These are phyloP conservation scores for Inonotus obliquus DNA, from an alignment of 1,284 basidiomycete genomes.

Conservation along the genomic window DNA sequence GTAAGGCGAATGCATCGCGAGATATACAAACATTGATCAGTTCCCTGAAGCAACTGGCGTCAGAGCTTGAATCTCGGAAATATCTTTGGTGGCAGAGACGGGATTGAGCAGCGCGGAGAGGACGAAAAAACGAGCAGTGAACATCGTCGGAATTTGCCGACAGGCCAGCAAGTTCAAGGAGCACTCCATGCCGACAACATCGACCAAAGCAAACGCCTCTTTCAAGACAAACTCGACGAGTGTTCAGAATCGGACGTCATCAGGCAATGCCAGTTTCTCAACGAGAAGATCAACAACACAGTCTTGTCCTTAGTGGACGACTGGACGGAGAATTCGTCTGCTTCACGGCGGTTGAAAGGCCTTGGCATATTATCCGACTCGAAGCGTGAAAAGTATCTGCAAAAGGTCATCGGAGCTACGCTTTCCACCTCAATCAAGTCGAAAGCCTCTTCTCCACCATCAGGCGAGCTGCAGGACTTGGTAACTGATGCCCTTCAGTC, in stretches of 20 bases:
- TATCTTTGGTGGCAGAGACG: too few relatives aligned
- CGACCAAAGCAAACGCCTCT: not conserved
- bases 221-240: constrained; percentile 3
- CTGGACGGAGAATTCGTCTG: not conserved
- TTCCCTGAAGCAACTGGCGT: not conserved
- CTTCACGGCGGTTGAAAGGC: not conserved
- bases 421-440: not conserved
- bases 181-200: not conserved
- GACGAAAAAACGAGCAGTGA: not conserved
- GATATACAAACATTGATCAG: not conserved
- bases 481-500: not conserved
- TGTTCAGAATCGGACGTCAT: constrained; percentile 11
- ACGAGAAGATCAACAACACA: not conserved
- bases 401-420: not conserved
- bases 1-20: not conserved
- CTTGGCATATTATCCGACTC: not conserved
- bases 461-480: not conserved
- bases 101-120: not conserved
- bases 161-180: not conserved
- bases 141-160: not conserved
- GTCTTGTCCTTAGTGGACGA: constrained; percentile 2
- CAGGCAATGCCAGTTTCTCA: constrained; percentile 1
- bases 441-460: not conserved
- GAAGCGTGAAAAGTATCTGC: not conserved
- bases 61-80: too few relatives aligned